These are phyloP conservation scores for Psidium friedrichsthalianum DNA, from an alignment of 345 rosid species.

Conservation along the genomic window DNA sequence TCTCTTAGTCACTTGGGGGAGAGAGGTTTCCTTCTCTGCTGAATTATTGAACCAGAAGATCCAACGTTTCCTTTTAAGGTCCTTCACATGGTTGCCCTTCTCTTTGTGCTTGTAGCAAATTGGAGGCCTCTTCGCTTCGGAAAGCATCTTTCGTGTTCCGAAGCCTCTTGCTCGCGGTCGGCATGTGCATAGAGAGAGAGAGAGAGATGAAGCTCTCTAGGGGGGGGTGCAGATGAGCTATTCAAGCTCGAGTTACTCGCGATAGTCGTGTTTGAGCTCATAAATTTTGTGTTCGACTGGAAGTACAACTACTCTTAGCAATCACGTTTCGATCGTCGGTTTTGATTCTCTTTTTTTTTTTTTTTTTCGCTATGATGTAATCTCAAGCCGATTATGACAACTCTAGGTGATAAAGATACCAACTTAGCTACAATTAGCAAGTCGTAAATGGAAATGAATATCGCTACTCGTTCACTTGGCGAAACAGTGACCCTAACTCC, in stretches of 20 bases:
- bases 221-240: background rate
- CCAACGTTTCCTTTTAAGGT: background rate
- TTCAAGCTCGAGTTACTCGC: background rate
- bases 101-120: background rate
- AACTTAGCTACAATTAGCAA: background rate
- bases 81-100: background rate
- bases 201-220: background rate
- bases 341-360: background rate
- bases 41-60: background rate
- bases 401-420: background rate
- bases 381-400: background rate
- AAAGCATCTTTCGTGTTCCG: background rate
- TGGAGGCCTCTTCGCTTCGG: background rate
- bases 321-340: background rate
- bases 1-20: background rate
- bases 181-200: background rate
- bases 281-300: background rate
- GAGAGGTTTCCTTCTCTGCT: background rate
- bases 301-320: background rate
- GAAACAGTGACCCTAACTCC: background rate
- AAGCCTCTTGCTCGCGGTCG: accelerated
- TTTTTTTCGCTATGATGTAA: background rate
- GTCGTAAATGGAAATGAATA: background rate
- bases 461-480: background rate
- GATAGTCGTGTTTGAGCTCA: background rate